phyloP scores from a whole-genome alignment of 164 flowering plant genomes.

The Vitis vinifera region DNA sequence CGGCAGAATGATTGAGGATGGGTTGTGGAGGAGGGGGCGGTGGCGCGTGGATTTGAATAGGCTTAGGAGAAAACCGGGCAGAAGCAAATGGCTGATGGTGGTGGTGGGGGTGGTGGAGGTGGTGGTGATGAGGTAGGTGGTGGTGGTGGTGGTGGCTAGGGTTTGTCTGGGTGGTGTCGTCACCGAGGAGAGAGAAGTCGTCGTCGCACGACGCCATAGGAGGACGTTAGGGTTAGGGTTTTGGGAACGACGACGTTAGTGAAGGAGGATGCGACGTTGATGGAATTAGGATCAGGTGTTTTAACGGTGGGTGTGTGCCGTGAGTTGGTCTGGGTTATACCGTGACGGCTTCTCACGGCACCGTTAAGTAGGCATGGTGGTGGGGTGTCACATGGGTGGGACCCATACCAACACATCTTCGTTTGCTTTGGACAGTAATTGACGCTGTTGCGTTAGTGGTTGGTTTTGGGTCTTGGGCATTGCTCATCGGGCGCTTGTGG shows the following conservation, averaged over 20 bases:
- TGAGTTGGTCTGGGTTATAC: slow-evolving; percentile 20
- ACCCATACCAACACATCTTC: slow-evolving; percentile 1
- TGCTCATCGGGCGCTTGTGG: too few species aligned
- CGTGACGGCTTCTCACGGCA: slow-evolving; percentile 48
- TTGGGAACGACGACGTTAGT: slow-evolving; percentile 55
- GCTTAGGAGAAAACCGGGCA: slow-evolving; percentile 10
- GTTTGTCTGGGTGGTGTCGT: slow-evolving; percentile 30
- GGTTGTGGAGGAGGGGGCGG: slow-evolving; percentile 14
- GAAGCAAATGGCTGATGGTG: slow-evolving; percentile 28
- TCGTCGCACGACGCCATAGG: slow-evolving; percentile 66
- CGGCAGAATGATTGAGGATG: not conserved
- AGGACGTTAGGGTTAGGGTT: slow-evolving; percentile 39
- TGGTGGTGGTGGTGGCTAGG: slow-evolving; percentile 22
- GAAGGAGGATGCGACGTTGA: slow-evolving; percentile 12
- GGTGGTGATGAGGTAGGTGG: slow-evolving; percentile 10
- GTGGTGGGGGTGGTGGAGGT: slow-evolving; percentile 23
- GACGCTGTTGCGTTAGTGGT: too few species aligned
- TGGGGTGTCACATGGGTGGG: slow-evolving; percentile 16
- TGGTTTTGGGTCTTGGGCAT: too few species aligned
- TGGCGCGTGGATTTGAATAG: slow-evolving; percentile 22
- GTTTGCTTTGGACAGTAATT: too few species aligned
- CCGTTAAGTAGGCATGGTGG: slow-evolving; percentile 33
- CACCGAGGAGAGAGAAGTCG: slow-evolving; percentile 59
- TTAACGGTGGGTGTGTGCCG: slow-evolving; percentile 35
- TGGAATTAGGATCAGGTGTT: slow-evolving; percentile 7